Evolutionary conservation across 768 basidiomycete species (phyloP), one percentile per base, ranked within the genome.

Genomic region (Pleurotus tuoliensis): DNA sequence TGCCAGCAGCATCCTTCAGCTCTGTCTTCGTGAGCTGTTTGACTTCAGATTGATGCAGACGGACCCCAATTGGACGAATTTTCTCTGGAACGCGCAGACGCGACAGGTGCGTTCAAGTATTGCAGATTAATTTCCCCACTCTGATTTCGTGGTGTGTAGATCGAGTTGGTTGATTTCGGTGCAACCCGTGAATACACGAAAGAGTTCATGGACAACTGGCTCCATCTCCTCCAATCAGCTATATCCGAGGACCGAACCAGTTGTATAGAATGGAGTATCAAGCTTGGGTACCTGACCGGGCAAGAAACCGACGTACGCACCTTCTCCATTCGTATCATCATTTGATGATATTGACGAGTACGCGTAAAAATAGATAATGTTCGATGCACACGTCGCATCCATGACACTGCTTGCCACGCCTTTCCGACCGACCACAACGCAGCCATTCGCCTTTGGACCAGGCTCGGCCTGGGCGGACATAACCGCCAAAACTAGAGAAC

Each of bases 31-130:
- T 57, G 97, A 98, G 67, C 81, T 99, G 5, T 97, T 98, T 68
- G 77, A 86, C 58, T 96, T 97, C 74, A 77, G 90, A 27, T 70
- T 88, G 43, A 98, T 99, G 97, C 97, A 98, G 69, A 99, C 96
- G 0, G 96, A 99, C 67, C 97, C 97, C 3, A 98, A 99, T 64
- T 98, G 92, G 91, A 90, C 92, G 7, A 98, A 98, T 69, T 98
- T 99, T 73, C 75, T 99, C 20, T 98, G 91, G 86, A 89, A 94
- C 68, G 63, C 76, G 0, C 58, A 73, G 2, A 84, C 84, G 1
- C 77, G 80, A 43, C 82, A 86, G 78, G 90, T 87, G 13, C 1
- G 66, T 57, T 12, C 1, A 67, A 11, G 41, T 39, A 5, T 7
- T 13, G 12, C 7, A 5, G n/a, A 11, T n/a, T 18, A 27, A 40